These are phyloP conservation scores for Filobasidium wieringae DNA, from an alignment of 768 basidiomycete species.

Conservation along the genomic window DNA sequence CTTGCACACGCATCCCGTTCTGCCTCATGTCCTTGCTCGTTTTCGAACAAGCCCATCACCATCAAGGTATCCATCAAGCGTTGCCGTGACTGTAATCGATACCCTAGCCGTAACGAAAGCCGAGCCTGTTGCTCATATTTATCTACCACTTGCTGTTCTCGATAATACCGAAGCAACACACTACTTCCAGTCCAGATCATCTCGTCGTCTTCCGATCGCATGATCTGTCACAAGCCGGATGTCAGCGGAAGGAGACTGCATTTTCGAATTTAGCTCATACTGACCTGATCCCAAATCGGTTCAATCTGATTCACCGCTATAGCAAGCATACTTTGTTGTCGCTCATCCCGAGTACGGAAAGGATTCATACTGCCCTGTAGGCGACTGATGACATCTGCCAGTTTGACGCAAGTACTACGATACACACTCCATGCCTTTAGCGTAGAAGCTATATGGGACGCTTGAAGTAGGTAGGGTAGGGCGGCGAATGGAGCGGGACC, in stretches of 20 bases:
- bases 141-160: background rate
- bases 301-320: constrained; percentile 20
- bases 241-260: background rate
- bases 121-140: background rate
- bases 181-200: constrained; percentile 2
- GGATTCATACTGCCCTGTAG: constrained; percentile 18
- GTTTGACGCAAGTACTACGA: constrained; percentile 19
- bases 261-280: background rate
- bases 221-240: background rate
- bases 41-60: background rate
- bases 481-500: constrained; percentile 1
- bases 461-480: constrained; percentile 22
- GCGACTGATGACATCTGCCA: constrained; percentile 22
- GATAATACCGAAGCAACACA: background rate
- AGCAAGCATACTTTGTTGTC: constrained; percentile 5
- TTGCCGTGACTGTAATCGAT: background rate
- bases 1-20: background rate
- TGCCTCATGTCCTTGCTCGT: background rate
- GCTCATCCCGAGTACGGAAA: background rate
- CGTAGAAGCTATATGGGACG: constrained; percentile 18
- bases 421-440: constrained; percentile 23
- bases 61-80: background rate
- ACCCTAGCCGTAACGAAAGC: background rate
- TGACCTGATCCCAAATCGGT: constrained; percentile 20
- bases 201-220: constrained; percentile 9